Conservation (phyloP, 2,329 filamentous ascomycete species). For the Cordyceps cateniannulata region DNA sequence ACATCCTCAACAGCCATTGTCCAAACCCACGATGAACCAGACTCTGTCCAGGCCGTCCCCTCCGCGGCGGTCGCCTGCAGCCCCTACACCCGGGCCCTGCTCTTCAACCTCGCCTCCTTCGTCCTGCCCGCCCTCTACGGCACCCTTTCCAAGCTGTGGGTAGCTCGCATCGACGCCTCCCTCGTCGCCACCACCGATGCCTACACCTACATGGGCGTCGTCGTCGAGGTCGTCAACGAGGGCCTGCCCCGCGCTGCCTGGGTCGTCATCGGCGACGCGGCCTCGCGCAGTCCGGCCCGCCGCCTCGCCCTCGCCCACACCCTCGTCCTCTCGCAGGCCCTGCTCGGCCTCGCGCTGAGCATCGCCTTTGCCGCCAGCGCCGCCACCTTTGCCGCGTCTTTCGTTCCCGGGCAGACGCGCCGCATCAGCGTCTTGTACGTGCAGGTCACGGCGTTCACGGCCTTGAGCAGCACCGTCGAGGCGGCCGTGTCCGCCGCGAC, state of each 20-base stretch:
- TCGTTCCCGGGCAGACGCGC: slow-evolving; percentile 56
- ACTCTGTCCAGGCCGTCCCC: background rate
- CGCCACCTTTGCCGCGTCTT: slow-evolving; percentile 47
- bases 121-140: slow-evolving; percentile 59
- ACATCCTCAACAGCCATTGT: background rate
- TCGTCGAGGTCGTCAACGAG: slow-evolving; percentile 66
- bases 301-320: slow-evolving; percentile 57
- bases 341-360: slow-evolving; percentile 54
- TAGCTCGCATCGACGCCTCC: slow-evolving; percentile 57
- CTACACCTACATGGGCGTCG: slow-evolving; percentile 63
- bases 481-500: slow-evolving; percentile 55
- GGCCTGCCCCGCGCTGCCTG: slow-evolving; percentile 63
- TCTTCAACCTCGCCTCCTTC: slow-evolving; percentile 59
- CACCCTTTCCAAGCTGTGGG: slow-evolving; percentile 65
- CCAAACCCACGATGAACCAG: background rate
- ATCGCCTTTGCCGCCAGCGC: slow-evolving; percentile 51
- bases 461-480: slow-evolving; percentile 56
- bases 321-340: slow-evolving; percentile 52
- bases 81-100: slow-evolving; percentile 39
- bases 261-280: slow-evolving; percentile 60
- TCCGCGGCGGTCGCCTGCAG: slow-evolving; percentile 14
- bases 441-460: slow-evolving; percentile 56
- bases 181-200: slow-evolving; percentile 33
- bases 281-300: slow-evolving; percentile 41
- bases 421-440: slow-evolving; percentile 55